A percentile compares a stretch with the other conserved stretches of the same genome.
Conservation (phyloP, 495 filamentous ascomycete species). For the Penicillium silybi region DNA sequence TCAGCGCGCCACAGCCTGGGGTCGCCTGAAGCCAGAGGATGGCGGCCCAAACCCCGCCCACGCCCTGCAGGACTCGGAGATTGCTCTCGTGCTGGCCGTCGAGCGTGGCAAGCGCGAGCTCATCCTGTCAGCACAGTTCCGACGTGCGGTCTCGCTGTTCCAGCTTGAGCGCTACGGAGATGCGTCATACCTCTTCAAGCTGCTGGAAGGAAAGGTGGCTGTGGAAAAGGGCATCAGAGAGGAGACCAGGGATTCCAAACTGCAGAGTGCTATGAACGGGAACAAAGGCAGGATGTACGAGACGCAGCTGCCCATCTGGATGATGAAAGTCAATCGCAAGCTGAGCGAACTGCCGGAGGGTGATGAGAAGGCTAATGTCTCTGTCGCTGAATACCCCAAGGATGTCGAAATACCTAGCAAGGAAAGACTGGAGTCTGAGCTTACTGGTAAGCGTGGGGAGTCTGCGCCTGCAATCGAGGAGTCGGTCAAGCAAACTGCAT, state of each 20-base stretch:
- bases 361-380: constrained; percentile 54
- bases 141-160: constrained; percentile 71
- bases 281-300: background rate
- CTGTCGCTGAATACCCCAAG: constrained; percentile 58
- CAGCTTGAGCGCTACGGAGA: constrained; percentile 70
- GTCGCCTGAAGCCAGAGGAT: constrained; percentile 53
- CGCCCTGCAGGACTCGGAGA: constrained; percentile 77
- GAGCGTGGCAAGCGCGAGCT: constrained; percentile 75
- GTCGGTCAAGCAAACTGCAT: constrained; percentile 2
- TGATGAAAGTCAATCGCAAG: constrained; percentile 49
- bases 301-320: constrained; percentile 56
- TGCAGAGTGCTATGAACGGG: constrained; percentile 30
- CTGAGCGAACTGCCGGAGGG: constrained; percentile 54
- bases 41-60: constrained; percentile 43
- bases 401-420: constrained; percentile 47
- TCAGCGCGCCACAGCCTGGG: constrained; percentile 79
- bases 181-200: constrained; percentile 65
- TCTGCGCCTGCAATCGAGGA: constrained; percentile 14
- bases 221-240: constrained; percentile 48
- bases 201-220: constrained; percentile 56
- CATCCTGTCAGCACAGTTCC: constrained; percentile 75
- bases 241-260: constrained; percentile 30
- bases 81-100: constrained; percentile 63
- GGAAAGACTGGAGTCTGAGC: constrained; percentile 31
- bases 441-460: constrained; percentile 27